Conservation (phyloP, 768 basidiomycete genomes). For the Boletus pseudopeckii region DNA sequence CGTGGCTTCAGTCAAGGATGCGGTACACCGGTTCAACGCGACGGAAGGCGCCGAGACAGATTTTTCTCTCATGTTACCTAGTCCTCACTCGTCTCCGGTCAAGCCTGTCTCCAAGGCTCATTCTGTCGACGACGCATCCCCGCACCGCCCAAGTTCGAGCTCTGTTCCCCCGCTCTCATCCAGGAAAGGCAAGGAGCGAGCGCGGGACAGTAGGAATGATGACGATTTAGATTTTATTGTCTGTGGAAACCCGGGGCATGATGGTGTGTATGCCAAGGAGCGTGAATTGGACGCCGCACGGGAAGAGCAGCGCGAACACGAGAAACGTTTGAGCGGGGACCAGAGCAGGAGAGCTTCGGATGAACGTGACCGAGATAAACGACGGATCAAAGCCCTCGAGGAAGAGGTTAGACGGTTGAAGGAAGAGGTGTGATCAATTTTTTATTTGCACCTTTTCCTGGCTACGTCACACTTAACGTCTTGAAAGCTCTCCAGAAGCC, state of each 20-base stretch:
- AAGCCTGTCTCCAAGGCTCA: constrained; percentile 26
- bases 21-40: constrained; percentile 44
- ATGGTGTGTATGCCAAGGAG: constrained; percentile 56
- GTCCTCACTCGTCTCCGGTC: constrained; percentile 36
- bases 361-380: constrained; percentile 57
- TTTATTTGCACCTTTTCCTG: not conserved
- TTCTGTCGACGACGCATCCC: constrained; percentile 16
- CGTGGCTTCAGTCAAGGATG: constrained; percentile 46
- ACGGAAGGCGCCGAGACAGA: constrained; percentile 44
- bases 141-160: not conserved
- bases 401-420: constrained; percentile 59
- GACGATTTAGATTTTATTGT: constrained; percentile 28
- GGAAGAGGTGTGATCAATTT: constrained; percentile 44
- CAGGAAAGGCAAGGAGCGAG: constrained; percentile 48
- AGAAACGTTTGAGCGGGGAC: constrained; percentile 39
- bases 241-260: constrained; percentile 42
- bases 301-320: constrained; percentile 47
- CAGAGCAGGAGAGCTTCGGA: constrained; percentile 27
- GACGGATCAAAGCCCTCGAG: constrained; percentile 59
- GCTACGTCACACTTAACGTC: not conserved
- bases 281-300: constrained; percentile 56
- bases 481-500: constrained; percentile 46
- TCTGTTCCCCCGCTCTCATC: constrained; percentile 2
- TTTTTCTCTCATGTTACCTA: constrained; percentile 51
- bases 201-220: constrained; percentile 26